phyloP scores from a whole-genome alignment of 345 rosid species.

The Sisymbrium altissimum region DNA sequence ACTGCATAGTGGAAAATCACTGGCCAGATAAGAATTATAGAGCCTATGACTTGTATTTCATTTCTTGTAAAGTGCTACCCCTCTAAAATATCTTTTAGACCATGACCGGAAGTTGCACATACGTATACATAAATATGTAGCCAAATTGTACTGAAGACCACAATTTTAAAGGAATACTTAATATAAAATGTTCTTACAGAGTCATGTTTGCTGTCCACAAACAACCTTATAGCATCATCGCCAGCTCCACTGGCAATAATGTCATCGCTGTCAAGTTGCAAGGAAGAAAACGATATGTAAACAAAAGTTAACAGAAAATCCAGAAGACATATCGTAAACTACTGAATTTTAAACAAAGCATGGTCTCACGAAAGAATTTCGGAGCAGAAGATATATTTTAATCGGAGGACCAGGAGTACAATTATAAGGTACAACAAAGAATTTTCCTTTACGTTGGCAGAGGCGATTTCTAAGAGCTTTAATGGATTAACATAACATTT shows the following conservation, averaged over 20 bases:
- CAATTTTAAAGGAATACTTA: neutral
- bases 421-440: neutral
- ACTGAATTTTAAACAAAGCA: neutral
- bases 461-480: neutral
- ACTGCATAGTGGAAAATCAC: neutral
- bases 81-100: too few relatives aligned
- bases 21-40: neutral
- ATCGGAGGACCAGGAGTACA: neutral
- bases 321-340: neutral
- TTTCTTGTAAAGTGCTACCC: neutral
- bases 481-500: neutral
- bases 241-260: slow-evolving; percentile 92
- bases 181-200: slow-evolving; percentile 39
- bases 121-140: neutral
- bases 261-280: slow-evolving; percentile 54
- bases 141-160: neutral
- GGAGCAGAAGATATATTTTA: neutral
- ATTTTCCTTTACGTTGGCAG: neutral
- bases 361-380: neutral
- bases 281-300: neutral
- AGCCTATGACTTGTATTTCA: neutral
- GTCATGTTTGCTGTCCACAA: slow-evolving; percentile 63
- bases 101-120: neutral
- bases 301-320: neutral
- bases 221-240: slow-evolving; percentile 76